Conservation (phyloP, 208 protist species). For the Herpetomonas tarakana region DNA sequence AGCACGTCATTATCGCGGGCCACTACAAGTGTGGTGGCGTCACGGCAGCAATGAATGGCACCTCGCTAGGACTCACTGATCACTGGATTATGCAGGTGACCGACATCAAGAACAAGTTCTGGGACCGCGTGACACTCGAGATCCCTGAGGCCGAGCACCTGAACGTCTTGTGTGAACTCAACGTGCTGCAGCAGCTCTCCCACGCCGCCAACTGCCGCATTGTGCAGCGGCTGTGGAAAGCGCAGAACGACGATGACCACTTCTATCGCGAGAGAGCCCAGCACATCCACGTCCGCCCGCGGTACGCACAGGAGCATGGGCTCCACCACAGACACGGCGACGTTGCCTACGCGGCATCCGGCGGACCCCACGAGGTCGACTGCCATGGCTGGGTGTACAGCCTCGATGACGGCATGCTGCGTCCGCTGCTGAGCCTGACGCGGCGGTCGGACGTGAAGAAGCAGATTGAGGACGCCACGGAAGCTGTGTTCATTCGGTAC, state of each 20-base stretch:
- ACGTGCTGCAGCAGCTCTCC: constrained; percentile 63
- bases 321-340: not conserved
- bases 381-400: constrained; percentile 81
- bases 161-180: constrained; percentile 68
- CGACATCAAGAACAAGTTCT: constrained; percentile 60
- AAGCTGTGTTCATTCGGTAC: constrained; percentile 70
- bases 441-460: constrained; percentile 41
- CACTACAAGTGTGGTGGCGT: constrained; percentile 95
- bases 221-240: constrained; percentile 43
- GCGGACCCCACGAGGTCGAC: constrained; percentile 35
- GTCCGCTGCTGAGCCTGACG: constrained; percentile 55
- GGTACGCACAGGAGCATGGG: not conserved
- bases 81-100: constrained; percentile 81
- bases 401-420: constrained; percentile 53
- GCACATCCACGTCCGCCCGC: constrained; percentile 3
- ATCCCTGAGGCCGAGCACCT: constrained; percentile 46
- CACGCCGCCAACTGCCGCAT: constrained; percentile 63
- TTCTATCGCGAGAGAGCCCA: constrained; percentile 19
- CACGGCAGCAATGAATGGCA: constrained; percentile 50
- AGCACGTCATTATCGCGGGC: constrained; percentile 93
- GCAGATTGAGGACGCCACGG: constrained; percentile 40
- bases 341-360: constrained; percentile 8
- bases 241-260: constrained; percentile 45
- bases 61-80: constrained; percentile 60
- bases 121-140: constrained; percentile 43